Base-by-base conservation (phyloP, 2,329 filamentous ascomycete genomes). In the Lachnellula occidentalis region DNA sequence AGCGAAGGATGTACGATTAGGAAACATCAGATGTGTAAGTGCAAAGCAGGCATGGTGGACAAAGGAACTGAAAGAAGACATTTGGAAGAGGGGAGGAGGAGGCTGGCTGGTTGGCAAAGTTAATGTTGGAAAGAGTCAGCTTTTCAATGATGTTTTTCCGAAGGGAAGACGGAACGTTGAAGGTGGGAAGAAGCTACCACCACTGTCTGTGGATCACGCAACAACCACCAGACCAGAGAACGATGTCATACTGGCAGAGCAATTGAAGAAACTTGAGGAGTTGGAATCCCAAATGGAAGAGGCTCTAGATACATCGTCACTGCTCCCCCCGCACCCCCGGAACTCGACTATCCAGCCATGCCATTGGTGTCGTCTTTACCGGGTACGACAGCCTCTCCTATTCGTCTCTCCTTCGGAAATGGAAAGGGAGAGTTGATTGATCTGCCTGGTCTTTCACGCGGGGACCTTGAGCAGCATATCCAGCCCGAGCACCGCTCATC, bases 61-160 rank as follows among this genome's bases (percentile, higher is more conserved):
- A 0, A 87, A 81, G 61, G 77, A 87, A 48, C 74, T 99, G 53
- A 96, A 90, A 70, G 86, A 96, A 62, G 86, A 92, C 47, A 91
- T 99, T 46, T 92, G 85, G 79, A 74, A 84, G 43, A 82, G 89
- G 48, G 91, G 90, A 4, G 92, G 92, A 4, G 94, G 86, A 15
- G 86, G 88, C 15, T 99, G 94, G 92, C 86, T 99, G 77, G 88
- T 99, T 2, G 94, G 94, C n/a, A 97, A 96, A 71, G 90, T 91
- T 59, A 99, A 99, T 67, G 95, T 97, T 2, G 95, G 94, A 22
- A 99, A 99, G 73, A 97, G 92, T 64, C 87, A 87, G 66, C 79
- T 99, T 2, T 95, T 97, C 57, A 86, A 94, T 63, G 81, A 85
- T 4, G 83, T 96, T 7, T 96, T 92, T 65, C 92, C 95, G 4